Base-by-base conservation (phyloP, 192 early-diverging fungal genomes). In the Rhizoclosmatium globosum region DNA sequence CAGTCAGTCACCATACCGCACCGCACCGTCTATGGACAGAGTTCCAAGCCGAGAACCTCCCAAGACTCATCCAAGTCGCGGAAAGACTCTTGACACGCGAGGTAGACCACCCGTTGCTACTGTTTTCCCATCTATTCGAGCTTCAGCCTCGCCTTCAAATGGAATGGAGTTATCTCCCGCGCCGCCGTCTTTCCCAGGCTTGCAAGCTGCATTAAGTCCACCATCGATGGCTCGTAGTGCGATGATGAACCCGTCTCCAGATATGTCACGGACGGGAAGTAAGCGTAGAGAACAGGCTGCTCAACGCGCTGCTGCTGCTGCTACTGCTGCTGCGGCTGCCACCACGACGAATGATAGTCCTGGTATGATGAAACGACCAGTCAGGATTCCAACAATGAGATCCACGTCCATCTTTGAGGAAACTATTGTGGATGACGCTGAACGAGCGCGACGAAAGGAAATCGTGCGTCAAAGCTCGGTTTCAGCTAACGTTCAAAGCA, bases 381-480 rank as follows among this genome's bases (percentile, higher is more conserved):
- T 9, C 23, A 4, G 44, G 50, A 70, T 38, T n/a, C 46, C 57
- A 31, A 64, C 69, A 6, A 70, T 70, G 69, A 68, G 78, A 17
- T 23, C 68, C 17, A 62, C 72, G 43, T 71, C 78, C 15, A 71
- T 71, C 43, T 71, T 79, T 39, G 61, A 62, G 11, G 43, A 42
- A 46, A 61, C 64, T 42, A 79, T 79, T 65, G 19, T 79, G 11
- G 78, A 46, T 50, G 78, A 79, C 44, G 78, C 78, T 47, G 78
- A 79, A 48, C 17, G 23, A 87, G 73, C 82, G 83, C 7, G 91
- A 90, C 66, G 85, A 87, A 46, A 47, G 11, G 13, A 21, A 48
- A 41, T 6, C 65, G 77, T 19, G 7, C 41, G n/a, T n/a, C 48
- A 19, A 59, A 53, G 11, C 47, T 68, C 56, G 68, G 77, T 41